phyloP scores from a whole-genome alignment of 495 filamentous ascomycete genomes.

The Penicillium malachiteum region DNA sequence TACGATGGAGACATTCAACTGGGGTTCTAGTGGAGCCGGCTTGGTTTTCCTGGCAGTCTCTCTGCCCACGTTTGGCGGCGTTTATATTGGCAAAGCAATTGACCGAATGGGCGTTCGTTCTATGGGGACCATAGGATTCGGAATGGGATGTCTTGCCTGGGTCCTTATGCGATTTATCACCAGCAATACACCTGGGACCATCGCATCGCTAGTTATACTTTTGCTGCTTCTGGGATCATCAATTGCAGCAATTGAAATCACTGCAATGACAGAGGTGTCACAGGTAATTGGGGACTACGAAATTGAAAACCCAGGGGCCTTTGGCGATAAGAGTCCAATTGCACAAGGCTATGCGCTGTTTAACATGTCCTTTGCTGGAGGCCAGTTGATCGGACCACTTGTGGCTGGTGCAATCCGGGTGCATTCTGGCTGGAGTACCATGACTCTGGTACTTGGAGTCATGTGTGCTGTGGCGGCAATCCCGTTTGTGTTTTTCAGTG shows the following conservation, averaged over 20 bases:
- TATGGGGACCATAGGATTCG: constrained; percentile 48
- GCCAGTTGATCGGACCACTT: constrained; percentile 61
- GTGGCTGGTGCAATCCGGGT: constrained; percentile 43
- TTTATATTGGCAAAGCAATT: constrained; percentile 47
- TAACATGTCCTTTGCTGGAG: constrained; percentile 58
- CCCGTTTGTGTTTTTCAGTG: constrained; percentile 10
- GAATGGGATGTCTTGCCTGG: constrained; percentile 46
- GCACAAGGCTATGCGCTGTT: constrained; percentile 62
- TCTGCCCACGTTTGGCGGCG: constrained; percentile 33
- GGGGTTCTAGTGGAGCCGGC: constrained; percentile 58
- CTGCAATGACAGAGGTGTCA: constrained; percentile 39
- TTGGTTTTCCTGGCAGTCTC: constrained; percentile 55
- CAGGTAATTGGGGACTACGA: constrained; percentile 34
- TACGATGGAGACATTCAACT: constrained; percentile 49
- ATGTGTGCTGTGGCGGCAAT: constrained; percentile 28
- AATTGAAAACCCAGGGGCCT: constrained; percentile 35
- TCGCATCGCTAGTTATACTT: constrained; percentile 33
- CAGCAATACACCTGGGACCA: constrained; percentile 24
- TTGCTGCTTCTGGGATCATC: constrained; percentile 35
- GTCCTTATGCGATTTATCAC: constrained; percentile 51
- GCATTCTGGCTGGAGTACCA: constrained; percentile 36
- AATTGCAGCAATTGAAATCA: constrained; percentile 33
- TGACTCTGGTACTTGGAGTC: constrained; percentile 38
- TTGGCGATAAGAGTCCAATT: constrained; percentile 55
- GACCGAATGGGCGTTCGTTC: constrained; percentile 53